Conservation (phyloP, 2,329 filamentous ascomycete species). For the Cercospora citrullina region DNA sequence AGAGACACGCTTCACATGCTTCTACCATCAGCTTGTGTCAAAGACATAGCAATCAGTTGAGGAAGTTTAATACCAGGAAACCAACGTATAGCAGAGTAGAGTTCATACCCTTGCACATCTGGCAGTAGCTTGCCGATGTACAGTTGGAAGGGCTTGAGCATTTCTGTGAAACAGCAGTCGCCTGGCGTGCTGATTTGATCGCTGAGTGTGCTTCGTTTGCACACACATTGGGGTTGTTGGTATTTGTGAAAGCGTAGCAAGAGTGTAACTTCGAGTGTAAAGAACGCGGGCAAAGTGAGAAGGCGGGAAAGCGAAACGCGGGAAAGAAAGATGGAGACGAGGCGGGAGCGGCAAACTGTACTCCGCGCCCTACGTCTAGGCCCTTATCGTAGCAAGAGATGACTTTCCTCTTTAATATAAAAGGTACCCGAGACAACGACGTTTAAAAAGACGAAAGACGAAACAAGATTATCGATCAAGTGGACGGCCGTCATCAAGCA, state of each 20-base stretch:
- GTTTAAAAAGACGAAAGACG: background rate
- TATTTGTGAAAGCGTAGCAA: too few species aligned
- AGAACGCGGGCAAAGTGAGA: too few species aligned
- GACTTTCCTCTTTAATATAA: background rate
- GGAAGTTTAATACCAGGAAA: background rate
- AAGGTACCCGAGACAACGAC: background rate
- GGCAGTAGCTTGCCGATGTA: background rate
- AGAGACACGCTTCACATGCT: background rate
- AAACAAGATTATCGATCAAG: too few species aligned
- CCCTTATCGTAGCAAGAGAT: background rate
- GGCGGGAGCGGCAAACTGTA: too few species aligned
- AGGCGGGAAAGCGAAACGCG: too few species aligned
- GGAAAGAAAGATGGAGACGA: too few species aligned
- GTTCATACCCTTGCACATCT: background rate
- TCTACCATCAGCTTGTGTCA: background rate
- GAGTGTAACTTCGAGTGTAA: too few species aligned
- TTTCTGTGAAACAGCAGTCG: too few species aligned
- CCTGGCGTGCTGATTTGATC: too few species aligned
- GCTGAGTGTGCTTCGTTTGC: too few species aligned
- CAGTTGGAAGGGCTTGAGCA: too few species aligned
- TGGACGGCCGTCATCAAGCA: background rate
- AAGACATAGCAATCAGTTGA: background rate
- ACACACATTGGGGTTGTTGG: too few species aligned
- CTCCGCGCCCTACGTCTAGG: background rate
- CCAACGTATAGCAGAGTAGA: background rate